Percentiles rank a stretch among this genome's conserved stretches.
Evolutionary conservation across 2,329 filamentous ascomycete genomes (phyloP).

Genomic region (Sporothrix inflata): DNA sequence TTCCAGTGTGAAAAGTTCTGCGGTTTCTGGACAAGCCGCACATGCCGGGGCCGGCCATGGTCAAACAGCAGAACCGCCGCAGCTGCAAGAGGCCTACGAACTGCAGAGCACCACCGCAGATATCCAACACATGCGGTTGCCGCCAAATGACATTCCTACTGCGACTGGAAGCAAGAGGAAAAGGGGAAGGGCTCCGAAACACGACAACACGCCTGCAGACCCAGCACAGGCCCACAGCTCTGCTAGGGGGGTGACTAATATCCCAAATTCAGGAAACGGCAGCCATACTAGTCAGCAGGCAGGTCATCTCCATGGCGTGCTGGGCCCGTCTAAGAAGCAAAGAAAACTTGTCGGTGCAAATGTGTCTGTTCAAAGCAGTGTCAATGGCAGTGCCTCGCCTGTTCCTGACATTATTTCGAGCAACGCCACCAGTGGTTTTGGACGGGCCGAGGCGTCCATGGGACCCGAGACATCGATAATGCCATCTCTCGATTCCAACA

Average conservation of each 20-base stretch:
- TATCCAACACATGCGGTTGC: conserved; percentile 15
- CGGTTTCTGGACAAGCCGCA: neutral
- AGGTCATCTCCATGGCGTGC: conserved; percentile 31
- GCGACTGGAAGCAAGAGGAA: conserved; percentile 40
- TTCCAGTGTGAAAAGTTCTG: conserved; percentile 34
- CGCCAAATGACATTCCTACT: conserved; percentile 9
- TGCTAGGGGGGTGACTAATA: neutral
- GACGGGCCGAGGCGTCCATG: conserved; percentile 4
- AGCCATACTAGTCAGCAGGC: conserved; percentile 22
- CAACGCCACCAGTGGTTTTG: neutral
- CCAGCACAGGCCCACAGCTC: conserved; percentile 1
- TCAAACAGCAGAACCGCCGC: neutral
- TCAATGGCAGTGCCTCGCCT: conserved; percentile 28
- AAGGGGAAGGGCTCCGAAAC: conserved; percentile 35
- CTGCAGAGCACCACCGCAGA: neutral
- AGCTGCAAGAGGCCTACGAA: conserved; percentile 12
- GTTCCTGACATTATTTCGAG: conserved; percentile 16
- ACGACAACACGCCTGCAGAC: neutral
- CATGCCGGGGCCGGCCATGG: conserved; percentile 30
- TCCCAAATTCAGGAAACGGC: neutral
- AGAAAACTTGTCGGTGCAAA: conserved; percentile 43
- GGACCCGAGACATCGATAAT: conserved; percentile 27
- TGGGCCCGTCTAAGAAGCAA: conserved; percentile 42
- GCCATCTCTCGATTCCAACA: conserved; percentile 25
- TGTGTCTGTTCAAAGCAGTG: conserved; percentile 35